Evolutionary conservation across 768 basidiomycete genomes (phyloP), one percentile per base, ranked within the genome.

Genomic region (Lanmaoa pseudosensibilis): DNA sequence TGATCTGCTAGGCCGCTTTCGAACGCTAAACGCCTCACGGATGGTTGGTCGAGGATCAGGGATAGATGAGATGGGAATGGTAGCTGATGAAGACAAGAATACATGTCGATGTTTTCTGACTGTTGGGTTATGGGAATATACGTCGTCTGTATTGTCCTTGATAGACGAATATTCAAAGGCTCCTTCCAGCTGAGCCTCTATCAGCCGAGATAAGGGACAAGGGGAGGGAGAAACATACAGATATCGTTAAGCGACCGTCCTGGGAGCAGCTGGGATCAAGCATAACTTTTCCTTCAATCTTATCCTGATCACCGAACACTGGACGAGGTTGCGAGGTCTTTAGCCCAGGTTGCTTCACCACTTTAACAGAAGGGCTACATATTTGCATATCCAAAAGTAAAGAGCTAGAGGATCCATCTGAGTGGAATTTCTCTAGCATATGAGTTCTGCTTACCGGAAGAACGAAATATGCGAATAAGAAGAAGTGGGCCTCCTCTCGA

Each of bases 271-370:
- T 78, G 13, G 80, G 74, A 61, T 85, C 83, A 2, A 90, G 77
- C 18, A 77, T 75, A 15, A 89, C 78, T 52, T 77, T 81, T 34
- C 88, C 88, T 58, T 77, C 75, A 16, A 90, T 75, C 58, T 75
- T 79, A 64, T 87, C 85, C 45, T 80, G 77, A 50, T 83, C 80
- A 34, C 80, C 78, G 60, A 86, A 89, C 5, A 88, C 83, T 2
- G 87, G 78, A 23, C 64, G 51, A 36, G 72, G 60, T 12, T 65
- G 67, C 16, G 65, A 59, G 38, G 27, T 56, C 27, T 63, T 65
- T 21, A 69, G 62, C 21, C 66, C 70, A 45, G 58, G 46, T 19
- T 65, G 63, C 16, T 68, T 69, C 10, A 77, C 70, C n/a, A 78
- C 67, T 65, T 82, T 83, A 12, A 86, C 70, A n/a, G 80, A 84